These are phyloP conservation scores for Malus sylvestris DNA, from an alignment of 306 rosid genomes.

Conservation along the genomic window DNA sequence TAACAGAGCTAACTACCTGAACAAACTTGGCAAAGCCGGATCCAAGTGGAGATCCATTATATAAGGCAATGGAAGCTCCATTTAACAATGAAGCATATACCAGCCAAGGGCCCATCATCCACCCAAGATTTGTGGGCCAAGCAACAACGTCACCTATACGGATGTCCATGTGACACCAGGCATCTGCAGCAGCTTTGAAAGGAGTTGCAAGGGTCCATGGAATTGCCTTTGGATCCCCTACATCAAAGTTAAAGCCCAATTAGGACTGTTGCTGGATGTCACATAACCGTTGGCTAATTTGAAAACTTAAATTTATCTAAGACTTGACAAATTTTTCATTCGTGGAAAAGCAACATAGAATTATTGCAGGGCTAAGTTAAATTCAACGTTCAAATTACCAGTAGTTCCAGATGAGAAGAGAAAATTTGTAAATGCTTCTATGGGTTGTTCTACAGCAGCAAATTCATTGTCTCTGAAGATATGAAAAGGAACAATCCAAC, in stretches of 20 bases:
- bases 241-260: constrained; percentile 19
- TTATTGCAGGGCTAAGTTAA: neutral
- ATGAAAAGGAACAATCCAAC: neutral
- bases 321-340: neutral
- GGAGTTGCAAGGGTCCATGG: constrained; percentile 89
- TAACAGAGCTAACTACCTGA: constrained; percentile 39
- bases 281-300: neutral
- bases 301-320: neutral
- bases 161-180: constrained; percentile 89
- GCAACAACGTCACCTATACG: constrained; percentile 70
- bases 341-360: neutral
- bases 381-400: constrained; percentile 35
- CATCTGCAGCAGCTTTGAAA: constrained; percentile 91
- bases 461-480: constrained; percentile 70
- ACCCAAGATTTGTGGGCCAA: constrained; percentile 99
- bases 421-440: constrained; percentile 64
- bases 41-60: constrained; percentile 85
- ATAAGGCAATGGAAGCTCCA: constrained; percentile 89
- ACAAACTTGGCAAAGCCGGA: constrained; percentile 82
- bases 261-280: constrained; percentile 14
- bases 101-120: constrained; percentile 99
- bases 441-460: constrained; percentile 55
- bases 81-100: constrained; percentile 86
- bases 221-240: constrained; percentile 96
- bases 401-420: constrained; percentile 99